phyloP scores from a whole-genome alignment of 169 alveolate species.

The Plasmodium relictum region DNA sequence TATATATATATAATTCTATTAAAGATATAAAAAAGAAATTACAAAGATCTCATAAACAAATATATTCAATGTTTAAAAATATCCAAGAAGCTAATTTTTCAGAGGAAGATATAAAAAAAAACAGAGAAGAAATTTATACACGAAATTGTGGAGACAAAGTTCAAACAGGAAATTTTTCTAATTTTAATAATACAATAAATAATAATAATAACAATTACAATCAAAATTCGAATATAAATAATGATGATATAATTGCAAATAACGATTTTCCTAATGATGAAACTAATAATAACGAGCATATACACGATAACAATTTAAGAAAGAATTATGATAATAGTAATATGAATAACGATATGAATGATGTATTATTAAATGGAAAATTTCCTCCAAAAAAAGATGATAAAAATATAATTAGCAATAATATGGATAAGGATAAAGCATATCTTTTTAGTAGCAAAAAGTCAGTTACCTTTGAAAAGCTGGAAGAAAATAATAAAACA shows the following conservation, averaged over 20 bases:
- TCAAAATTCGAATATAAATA: neutral
- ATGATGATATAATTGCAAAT: neutral
- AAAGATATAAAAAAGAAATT: slow-evolving; percentile 30
- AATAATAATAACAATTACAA: neutral
- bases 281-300: neutral
- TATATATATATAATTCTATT: slow-evolving; percentile 57
- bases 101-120: slow-evolving; percentile 15
- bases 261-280: neutral
- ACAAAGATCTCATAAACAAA: slow-evolving; percentile 23
- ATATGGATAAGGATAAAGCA: slow-evolving; percentile 20
- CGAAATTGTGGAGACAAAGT: neutral
- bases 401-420: neutral
- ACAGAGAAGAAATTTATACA: neutral
- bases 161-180: neutral
- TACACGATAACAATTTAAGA: neutral
- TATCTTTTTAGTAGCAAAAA: slow-evolving; percentile 44
- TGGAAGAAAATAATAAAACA: slow-evolving; percentile 30
- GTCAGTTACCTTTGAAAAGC: slow-evolving; percentile 74
- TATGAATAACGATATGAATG: slow-evolving; percentile 15
- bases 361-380: neutral
- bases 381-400: neutral
- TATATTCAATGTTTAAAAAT: slow-evolving; percentile 31
- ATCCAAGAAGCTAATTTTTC: slow-evolving; percentile 47
- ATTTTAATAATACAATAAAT: neutral
- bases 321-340: neutral